A percentile compares a stretch with the other conserved stretches of the same genome.
Conservation (phyloP, 352 stramenopile species). For the Phytophthora parvispora region DNA sequence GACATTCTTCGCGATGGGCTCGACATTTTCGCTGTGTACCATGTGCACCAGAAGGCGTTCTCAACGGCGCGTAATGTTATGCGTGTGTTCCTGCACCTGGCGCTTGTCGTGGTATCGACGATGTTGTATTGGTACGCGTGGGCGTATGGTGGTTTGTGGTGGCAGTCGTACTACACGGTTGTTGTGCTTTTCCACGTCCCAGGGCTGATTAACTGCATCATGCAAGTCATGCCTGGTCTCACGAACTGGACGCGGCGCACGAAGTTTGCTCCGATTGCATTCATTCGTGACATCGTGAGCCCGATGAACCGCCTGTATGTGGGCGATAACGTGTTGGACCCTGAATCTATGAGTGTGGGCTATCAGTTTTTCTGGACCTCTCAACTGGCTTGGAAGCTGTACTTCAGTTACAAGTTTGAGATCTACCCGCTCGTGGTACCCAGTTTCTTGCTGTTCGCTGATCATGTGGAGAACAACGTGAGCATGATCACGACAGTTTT, state of each 20-base stretch:
- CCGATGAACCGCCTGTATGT: conserved; percentile 98
- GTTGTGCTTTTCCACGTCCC: conserved; percentile 73
- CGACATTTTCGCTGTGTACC: conserved; percentile 92
- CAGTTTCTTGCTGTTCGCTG: conserved; percentile 96
- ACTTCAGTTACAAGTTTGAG: conserved; percentile 99
- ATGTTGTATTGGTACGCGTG: conserved; percentile 89
- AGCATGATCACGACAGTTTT: conserved; percentile 88
- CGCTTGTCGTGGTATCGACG: conserved; percentile 65
- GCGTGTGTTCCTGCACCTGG: conserved; percentile 84
- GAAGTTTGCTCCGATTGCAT: conserved; percentile 66
- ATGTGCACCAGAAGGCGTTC: conserved; percentile 52
- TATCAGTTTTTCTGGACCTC: conserved; percentile 98
- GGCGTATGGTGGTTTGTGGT: conserved; percentile 69
- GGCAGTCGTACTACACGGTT: conserved; percentile 69
- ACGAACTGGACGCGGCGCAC: conserved; percentile 88
- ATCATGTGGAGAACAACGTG: conserved; percentile 94
- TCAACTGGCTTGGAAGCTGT: conserved; percentile 97
- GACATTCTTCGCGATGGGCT: conserved; percentile 92
- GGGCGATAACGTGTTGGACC: conserved; percentile 97
- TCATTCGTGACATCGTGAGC: conserved; percentile 90
- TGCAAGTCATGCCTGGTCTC: conserved; percentile 82
- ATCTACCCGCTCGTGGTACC: conserved; percentile 97
- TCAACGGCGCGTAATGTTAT: conserved; percentile 89
- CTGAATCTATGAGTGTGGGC: conserved; percentile 85
- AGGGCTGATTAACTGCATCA: conserved; percentile 73